These are phyloP conservation scores for Fusarium domesticum DNA, from an alignment of 2,329 filamentous ascomycete species.

Conservation along the genomic window DNA sequence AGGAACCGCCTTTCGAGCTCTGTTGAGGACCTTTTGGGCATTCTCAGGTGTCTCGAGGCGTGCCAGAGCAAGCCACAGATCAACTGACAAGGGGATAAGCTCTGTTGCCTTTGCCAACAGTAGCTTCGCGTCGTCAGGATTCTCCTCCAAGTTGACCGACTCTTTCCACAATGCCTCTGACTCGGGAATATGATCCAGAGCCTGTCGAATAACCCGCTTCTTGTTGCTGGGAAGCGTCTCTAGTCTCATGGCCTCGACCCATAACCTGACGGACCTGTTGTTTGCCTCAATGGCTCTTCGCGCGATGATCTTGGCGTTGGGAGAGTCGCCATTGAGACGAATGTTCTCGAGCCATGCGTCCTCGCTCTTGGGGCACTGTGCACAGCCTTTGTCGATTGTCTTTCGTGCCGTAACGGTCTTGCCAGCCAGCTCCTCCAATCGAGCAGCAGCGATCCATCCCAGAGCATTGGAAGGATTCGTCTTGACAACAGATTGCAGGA, in stretches of 20 bases:
- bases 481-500: slow-evolving; percentile 95
- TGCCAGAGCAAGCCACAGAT: slow-evolving; percentile 91
- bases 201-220: slow-evolving; percentile 88
- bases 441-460: slow-evolving; percentile 91
- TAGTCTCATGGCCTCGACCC: slow-evolving; percentile 93
- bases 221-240: slow-evolving; percentile 80
- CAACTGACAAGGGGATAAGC: slow-evolving; percentile 88
- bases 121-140: slow-evolving; percentile 80
- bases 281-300: slow-evolving; percentile 92
- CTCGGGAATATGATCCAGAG: slow-evolving; percentile 87
- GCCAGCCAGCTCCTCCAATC: slow-evolving; percentile 88
- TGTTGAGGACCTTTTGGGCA: slow-evolving; percentile 92
- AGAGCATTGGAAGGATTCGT: slow-evolving; percentile 94
- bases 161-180: slow-evolving; percentile 98
- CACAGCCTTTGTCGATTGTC: slow-evolving; percentile 82
- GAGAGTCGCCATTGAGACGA: slow-evolving; percentile 75
- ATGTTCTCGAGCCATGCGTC: slow-evolving; percentile 97
- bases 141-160: slow-evolving; percentile 90
- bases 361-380: slow-evolving; percentile 88
- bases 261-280: slow-evolving; percentile 80
- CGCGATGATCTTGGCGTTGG: slow-evolving; percentile 94
- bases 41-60: slow-evolving; percentile 86
- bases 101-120: slow-evolving; percentile 93
- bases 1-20: slow-evolving; percentile 87
- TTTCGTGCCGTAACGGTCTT: slow-evolving; percentile 87